Evolutionary conservation across 1,284 basidiomycete genomes (phyloP).

Genomic region (Sporisorium iseilematis-ciliati): DNA sequence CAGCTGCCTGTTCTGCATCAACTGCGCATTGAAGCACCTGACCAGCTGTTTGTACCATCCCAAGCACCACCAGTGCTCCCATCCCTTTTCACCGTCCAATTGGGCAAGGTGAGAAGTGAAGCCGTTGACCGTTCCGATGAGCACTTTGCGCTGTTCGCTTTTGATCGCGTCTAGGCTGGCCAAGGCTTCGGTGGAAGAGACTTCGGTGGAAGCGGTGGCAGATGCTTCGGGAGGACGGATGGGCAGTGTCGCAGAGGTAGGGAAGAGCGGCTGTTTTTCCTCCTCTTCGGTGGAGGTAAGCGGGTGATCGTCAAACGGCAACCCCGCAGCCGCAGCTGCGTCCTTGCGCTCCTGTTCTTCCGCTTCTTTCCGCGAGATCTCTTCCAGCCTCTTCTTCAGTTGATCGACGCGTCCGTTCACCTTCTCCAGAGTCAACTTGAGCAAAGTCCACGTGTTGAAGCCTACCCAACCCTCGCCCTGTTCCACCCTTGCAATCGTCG

Average conservation of each 20-base stretch:
- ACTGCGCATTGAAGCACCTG: slow-evolving; percentile 48
- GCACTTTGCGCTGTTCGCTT: slow-evolving; percentile 66
- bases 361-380: slow-evolving; percentile 46
- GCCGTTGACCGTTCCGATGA: slow-evolving; percentile 49
- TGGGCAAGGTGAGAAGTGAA: slow-evolving; percentile 42
- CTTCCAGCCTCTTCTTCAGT: slow-evolving; percentile 56
- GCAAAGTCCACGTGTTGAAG: slow-evolving; percentile 61
- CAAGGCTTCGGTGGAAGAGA: slow-evolving; percentile 45
- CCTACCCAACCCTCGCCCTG: slow-evolving; percentile 59
- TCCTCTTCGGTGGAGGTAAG: slow-evolving; percentile 5
- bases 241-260: slow-evolving; percentile 42
- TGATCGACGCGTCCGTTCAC: slow-evolving; percentile 68
- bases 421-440: slow-evolving; percentile 66
- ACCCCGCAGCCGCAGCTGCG: slow-evolving; percentile 48
- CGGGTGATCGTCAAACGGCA: slow-evolving; percentile 18
- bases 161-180: slow-evolving; percentile 60
- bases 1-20: slow-evolving; percentile 55
- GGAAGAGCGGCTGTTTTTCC: slow-evolving; percentile 50
- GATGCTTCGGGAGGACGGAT: slow-evolving; percentile 9
- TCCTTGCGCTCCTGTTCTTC: slow-evolving; percentile 49
- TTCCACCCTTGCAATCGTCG: background rate
- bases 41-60: slow-evolving; percentile 60
- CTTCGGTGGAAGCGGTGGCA: background rate
- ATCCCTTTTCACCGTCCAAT: slow-evolving; percentile 21
- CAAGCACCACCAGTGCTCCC: slow-evolving; percentile 63